Evolutionary conservation across 768 basidiomycete genomes (phyloP), one percentile per base, ranked within the genome.

Genomic region (Rhodotorula taiwanensis): DNA sequence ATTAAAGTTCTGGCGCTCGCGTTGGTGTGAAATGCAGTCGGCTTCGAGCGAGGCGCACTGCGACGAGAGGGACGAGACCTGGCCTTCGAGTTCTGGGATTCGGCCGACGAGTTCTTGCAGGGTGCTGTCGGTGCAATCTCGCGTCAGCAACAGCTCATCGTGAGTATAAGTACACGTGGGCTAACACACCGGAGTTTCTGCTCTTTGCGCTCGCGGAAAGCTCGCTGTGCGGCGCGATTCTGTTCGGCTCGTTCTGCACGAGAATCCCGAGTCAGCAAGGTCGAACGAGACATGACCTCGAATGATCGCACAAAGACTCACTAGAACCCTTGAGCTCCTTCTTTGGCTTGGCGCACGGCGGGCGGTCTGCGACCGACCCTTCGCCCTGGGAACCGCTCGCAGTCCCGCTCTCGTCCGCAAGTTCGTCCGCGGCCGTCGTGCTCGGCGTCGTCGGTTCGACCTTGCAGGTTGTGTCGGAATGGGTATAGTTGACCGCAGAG

Each of bases 201-300:
- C 77, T 98, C 94, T 76, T 97, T 92, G 67, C 94, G 83, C 76
- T 98, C 94, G 58, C 94, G 81, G 79, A 98, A 98, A 0, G 94
- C 94, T 54, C 93, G 84, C 76, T 98, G 94, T 10, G 94, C 94
- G 4, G 92, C 93, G 58, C 94, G 82, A 72, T 98, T 98, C 77
- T 98, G 93, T 70, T 93, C 91, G 77, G 95, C 95, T 62, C 94
- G 84, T 23, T 62, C 61, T 62, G 50, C 49, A 39, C 4, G 20
- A 11, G 0, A 15, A 44, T 2, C 15, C 11, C 28, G n/a, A n/a
- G 7, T 44, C 9, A 44, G n/a, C 16, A 16, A 18, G 49, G 49
- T 49, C 27, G 28, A 18, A 43, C 7, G 27, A 49, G 16, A 27
- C n/a, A 21, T 7, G 16, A 31, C 18, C 27, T 39, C 11, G 20